Evolutionary conservation across 352 stramenopile genomes (phyloP).

Genomic region (Phytophthora chlamydospora): DNA sequence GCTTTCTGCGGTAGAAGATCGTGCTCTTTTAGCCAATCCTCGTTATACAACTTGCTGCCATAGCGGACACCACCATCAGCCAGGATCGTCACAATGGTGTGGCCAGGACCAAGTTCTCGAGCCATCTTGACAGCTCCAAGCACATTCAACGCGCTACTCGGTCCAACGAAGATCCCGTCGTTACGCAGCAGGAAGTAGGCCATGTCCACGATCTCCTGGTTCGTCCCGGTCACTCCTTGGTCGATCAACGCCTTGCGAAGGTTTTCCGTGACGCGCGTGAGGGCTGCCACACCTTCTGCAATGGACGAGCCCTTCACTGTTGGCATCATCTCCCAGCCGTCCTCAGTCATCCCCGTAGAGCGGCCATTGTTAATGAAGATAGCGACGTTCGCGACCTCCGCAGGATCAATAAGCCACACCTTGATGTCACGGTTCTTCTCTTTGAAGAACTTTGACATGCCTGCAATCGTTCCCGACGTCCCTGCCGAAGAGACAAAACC

Average conservation of each 20-base stretch:
- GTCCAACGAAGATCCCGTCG: slow-evolving; percentile 94
- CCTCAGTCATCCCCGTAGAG: slow-evolving; percentile 71
- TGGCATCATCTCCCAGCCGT: slow-evolving; percentile 85
- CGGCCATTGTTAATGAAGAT: slow-evolving; percentile 63
- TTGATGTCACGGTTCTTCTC: slow-evolving; percentile 50
- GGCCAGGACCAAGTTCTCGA: slow-evolving; percentile 61
- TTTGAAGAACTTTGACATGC: slow-evolving; percentile 92
- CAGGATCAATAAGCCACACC: slow-evolving; percentile 72
- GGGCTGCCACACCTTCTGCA: slow-evolving; percentile 91
- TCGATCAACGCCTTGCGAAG: slow-evolving; percentile 87
- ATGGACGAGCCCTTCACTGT: slow-evolving; percentile 82
- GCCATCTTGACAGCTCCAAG: slow-evolving; percentile 86
- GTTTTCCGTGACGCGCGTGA: slow-evolving; percentile 91
- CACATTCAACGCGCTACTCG: slow-evolving; percentile 78
- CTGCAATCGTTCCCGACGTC: slow-evolving; percentile 91
- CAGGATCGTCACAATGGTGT: slow-evolving; percentile 84
- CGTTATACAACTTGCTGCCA: slow-evolving; percentile 85
- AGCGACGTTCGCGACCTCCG: slow-evolving; percentile 77
- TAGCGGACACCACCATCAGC: slow-evolving; percentile 85
- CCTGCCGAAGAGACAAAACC: slow-evolving; percentile 91
- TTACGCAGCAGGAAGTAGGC: slow-evolving; percentile 86
- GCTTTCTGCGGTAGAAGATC: slow-evolving; percentile 45
- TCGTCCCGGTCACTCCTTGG: slow-evolving; percentile 88
- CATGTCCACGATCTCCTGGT: slow-evolving; percentile 93
- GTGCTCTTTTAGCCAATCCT: slow-evolving; percentile 67